phyloP scores from a whole-genome alignment of 78 protist genomes.

The Cavenderia fasciculata region DNA sequence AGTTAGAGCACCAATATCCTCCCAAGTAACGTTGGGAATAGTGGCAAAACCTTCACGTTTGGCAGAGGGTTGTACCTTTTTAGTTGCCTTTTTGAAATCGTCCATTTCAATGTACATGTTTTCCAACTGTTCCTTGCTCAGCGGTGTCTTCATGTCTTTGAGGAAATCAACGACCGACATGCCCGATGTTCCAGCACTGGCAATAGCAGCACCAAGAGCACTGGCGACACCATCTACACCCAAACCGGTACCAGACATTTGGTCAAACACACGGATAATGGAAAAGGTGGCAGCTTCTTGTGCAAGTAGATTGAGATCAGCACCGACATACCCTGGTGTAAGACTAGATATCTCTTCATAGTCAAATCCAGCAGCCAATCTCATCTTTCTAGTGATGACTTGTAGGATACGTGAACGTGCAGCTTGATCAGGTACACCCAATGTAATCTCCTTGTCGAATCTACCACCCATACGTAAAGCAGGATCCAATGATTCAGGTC shows the following conservation, averaged over 20 bases:
- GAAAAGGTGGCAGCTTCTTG: constrained; percentile 94
- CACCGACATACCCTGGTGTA: constrained; percentile 95
- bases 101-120: constrained; percentile 79
- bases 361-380: constrained; percentile 70
- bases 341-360: constrained; percentile 69
- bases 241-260: neutral
- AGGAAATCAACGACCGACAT: neutral
- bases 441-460: constrained; percentile 92
- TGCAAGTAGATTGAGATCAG: constrained; percentile 89
- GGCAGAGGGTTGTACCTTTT: constrained; percentile 95
- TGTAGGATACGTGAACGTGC: constrained; percentile 83
- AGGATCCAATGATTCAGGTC: constrained; percentile 96
- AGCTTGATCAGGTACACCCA: constrained; percentile 92
- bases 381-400: constrained; percentile 61
- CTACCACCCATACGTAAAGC: constrained; percentile 97
- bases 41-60: constrained; percentile 97
- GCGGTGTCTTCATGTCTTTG: constrained; percentile 30
- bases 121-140: constrained; percentile 3
- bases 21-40: constrained; percentile 97
- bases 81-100: constrained; percentile 90
- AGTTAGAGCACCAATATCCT: constrained; percentile 96
- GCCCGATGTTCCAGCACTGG: too few species aligned
- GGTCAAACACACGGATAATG: constrained; percentile 85
- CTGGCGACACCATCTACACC: neutral
- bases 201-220: neutral